Evolutionary conservation across 495 filamentous ascomycete genomes (phyloP), one percentile per base, ranked within the genome.

Genomic region (Penicillium argentinense): DNA sequence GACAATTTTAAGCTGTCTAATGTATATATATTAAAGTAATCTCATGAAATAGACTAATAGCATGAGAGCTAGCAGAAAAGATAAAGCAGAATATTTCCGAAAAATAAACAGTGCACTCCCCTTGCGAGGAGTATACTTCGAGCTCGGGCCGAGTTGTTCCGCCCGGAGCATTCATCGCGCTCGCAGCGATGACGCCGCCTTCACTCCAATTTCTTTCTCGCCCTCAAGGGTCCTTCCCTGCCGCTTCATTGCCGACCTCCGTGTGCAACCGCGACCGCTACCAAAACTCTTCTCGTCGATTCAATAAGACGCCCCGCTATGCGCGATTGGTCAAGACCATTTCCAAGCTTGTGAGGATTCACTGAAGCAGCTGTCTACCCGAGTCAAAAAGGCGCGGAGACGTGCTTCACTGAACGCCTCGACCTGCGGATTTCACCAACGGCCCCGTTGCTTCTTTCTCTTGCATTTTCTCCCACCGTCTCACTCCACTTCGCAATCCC

Each of bases 231-330:
- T 28, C n/a, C 22, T 14, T 4, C 14, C 8, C 22, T 34, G 45
- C 29, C 45, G 49, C 38, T 49, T 33, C 30, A 33, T 14, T 6
- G 17, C 13, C 9, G 4, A 8, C 6, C 30, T 13, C 8, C 9
- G 18, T 36, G 3, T 19, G 4, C 2, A 22, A n/a, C 16, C 8
- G 33, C 14, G 5, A 36, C 16, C 17, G 12, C 19, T 27, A 56
- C 28, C 16, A 16, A 19, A 24, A 4, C 22, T 14, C 33, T 17
- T 37, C 28, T 23, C 39, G 39, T 43, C 45, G 37, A 63, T 67
- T 61, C 57, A 42, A 63, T 65, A 56, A 60, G 47, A 48, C 25
- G 39, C 32, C 17, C 27, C 49, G 49, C 47, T 36, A 57, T 55
- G 62, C 41, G 50, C 51, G 53, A 63, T 49, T 49, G 30, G 44